Conservation (phyloP, 129 eudicot species). For the Flaveria brownii region DNA sequence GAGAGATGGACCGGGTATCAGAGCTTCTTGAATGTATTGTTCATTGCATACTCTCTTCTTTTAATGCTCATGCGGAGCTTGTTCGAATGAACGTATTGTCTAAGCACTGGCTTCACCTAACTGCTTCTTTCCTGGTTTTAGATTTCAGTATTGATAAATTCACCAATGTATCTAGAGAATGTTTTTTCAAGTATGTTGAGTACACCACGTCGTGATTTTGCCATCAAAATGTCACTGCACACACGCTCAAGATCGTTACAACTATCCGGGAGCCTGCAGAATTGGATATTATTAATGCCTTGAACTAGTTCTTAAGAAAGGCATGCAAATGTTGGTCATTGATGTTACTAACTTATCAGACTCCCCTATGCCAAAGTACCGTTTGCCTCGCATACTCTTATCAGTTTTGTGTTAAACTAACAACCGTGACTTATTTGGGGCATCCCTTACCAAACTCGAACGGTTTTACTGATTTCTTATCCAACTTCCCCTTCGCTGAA, state of each 20-base stretch:
- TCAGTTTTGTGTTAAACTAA: conserved; percentile 16
- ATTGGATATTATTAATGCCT: not conserved
- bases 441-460: not conserved
- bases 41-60: not conserved
- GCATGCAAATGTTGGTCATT: not conserved
- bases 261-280: not conserved
- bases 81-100: conserved; percentile 7
- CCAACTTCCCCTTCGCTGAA: conserved; percentile 1
- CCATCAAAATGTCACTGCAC: not conserved
- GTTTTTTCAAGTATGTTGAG: conserved; percentile 4
- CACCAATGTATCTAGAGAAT: not conserved
- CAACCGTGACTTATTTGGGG: not conserved
- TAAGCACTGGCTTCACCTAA: not conserved
- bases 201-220: not conserved
- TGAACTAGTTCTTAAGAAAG: conserved; percentile 1
- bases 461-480: not conserved
- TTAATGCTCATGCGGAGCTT: not conserved
- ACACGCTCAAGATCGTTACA: not conserved
- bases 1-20: not conserved
- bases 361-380: not conserved
- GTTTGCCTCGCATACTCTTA: not conserved
- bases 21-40: not conserved
- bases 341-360: not conserved
- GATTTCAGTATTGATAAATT: not conserved
- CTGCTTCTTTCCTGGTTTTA: not conserved